Percentiles rank a stretch among this genome's conserved stretches.
Conservation (phyloP, 768 basidiomycete species). For the Boletus subparvulus region DNA sequence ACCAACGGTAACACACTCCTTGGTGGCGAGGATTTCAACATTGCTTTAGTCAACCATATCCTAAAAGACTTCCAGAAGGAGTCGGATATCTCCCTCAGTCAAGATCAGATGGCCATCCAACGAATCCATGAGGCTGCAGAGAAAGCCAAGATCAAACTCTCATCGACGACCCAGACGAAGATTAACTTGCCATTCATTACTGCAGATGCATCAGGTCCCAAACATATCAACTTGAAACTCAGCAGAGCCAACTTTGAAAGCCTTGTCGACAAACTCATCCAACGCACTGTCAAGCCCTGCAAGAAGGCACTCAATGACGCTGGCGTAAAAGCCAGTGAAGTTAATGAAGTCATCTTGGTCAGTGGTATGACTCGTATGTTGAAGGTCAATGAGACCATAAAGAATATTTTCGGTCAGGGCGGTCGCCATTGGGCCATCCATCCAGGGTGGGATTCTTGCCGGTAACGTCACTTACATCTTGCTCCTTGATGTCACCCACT, state of each 20-base stretch:
- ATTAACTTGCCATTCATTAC: slow-evolving; percentile 99
- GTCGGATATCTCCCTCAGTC: slow-evolving; percentile 71
- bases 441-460: too few species aligned
- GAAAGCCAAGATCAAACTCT: slow-evolving; percentile 98
- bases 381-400: too few species aligned
- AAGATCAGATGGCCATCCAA: slow-evolving; percentile 96
- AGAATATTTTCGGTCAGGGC: too few species aligned
- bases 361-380: too few species aligned
- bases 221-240: slow-evolving; percentile 94
- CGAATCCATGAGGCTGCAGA: slow-evolving; percentile 98
- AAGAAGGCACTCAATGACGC: slow-evolving; percentile 90
- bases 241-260: slow-evolving; percentile 87
- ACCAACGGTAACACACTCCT: slow-evolving; percentile 99
- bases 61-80: slow-evolving; percentile 95
- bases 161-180: slow-evolving; percentile 82
- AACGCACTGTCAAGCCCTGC: slow-evolving; percentile 92
- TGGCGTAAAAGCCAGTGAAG: too few species aligned
- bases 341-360: too few species aligned
- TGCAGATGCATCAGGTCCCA: slow-evolving; percentile 90
- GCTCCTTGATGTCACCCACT: slow-evolving; percentile 40
- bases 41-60: slow-evolving; percentile 82
- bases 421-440: too few species aligned
- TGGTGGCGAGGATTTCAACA: slow-evolving; percentile 96
- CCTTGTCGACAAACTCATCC: slow-evolving; percentile 78
- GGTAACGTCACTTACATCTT: too few species aligned